Percentiles rank a stretch among this genome's conserved stretches.
Conservation (phyloP, 306 rosid genomes). For the Pyrus communis region DNA sequence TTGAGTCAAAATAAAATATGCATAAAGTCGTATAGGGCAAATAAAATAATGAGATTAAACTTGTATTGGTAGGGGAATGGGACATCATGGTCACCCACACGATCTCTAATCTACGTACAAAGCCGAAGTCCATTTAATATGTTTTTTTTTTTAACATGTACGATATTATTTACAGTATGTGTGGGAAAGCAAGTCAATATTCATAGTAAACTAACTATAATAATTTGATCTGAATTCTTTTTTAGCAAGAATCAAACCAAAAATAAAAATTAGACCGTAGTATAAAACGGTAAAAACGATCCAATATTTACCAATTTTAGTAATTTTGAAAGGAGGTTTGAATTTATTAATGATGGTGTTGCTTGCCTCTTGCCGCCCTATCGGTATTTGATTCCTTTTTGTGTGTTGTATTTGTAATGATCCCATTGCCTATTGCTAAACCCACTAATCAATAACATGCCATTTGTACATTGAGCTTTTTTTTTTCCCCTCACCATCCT, state of each 20-base stretch:
- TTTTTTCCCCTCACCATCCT: no score
- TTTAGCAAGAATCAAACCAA: accelerated
- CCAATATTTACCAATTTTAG: background rate
- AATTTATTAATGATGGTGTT: background rate
- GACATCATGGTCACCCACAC: background rate
- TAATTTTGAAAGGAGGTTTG: background rate
- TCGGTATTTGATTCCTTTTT: background rate
- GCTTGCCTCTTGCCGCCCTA: background rate
- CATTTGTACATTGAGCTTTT: background rate
- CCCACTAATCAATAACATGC: background rate
- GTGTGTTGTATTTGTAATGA: background rate
- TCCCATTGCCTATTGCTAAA: background rate
- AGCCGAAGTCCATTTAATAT: no score
- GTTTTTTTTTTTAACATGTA: no score
- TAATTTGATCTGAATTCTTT: no score
- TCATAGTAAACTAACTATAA: no score
- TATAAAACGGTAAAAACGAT: no score
- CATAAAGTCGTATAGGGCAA: background rate
- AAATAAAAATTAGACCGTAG: no score
- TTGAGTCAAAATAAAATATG: background rate
- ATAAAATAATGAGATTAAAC: no score
- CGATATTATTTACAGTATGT: no score
- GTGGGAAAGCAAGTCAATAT: no score
- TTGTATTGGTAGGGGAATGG: background rate
- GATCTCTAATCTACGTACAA: background rate